Base-by-base conservation (phyloP, 352 stramenopile genomes). In the Phytophthora tentaculata region DNA sequence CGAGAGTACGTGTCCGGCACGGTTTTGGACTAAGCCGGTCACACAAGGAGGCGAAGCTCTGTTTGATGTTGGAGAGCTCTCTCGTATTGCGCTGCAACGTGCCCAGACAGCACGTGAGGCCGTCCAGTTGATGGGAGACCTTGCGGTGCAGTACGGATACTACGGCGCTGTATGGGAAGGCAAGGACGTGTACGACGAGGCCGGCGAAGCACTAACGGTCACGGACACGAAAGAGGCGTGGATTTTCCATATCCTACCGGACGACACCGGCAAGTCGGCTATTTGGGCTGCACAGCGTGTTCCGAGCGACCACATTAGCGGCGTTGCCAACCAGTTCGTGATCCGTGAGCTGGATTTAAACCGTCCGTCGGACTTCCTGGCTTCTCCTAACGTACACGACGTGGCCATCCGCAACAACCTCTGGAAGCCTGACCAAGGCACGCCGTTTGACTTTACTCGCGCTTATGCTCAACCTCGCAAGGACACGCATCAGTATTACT, bases 171-270 rank as follows among this genome's bases (percentile, higher is more conserved):
- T 82, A 37, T 97, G 86, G 86, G 89, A 97, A 67, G 79, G 79
- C 7, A 66, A 81, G 0, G 56, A 48, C 45, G 73, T 83, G 23
- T 84, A 83, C 54, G 78, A 82, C 53, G 91, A 97, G 61, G 91
- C 83, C 28, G 92, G 88, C 12, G 96, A 98, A 76, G 88, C 89
- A 24, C 83, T 98, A 19, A 96, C 84, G 1, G 90, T 98, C 13
- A 92, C 83, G 2, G 96, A 99, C 74, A 77, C 87, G 3, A 81
- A 82, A 19, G 94, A 99, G 61, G 92, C 84, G 29, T 99, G 95
- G 95, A 90, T 99, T 51, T 98, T 99, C 73, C 96, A 99, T 73
- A 97, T 99, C 48, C 60, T 98, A 35, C 89, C 95, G 0, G 95
- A 99, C 64, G 92, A 97, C 55, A 98, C 94, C 12, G 91, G 93